These are phyloP conservation scores for Neofusicoccum ribis DNA, from an alignment of 2,329 filamentous ascomycete species.

Conservation along the genomic window DNA sequence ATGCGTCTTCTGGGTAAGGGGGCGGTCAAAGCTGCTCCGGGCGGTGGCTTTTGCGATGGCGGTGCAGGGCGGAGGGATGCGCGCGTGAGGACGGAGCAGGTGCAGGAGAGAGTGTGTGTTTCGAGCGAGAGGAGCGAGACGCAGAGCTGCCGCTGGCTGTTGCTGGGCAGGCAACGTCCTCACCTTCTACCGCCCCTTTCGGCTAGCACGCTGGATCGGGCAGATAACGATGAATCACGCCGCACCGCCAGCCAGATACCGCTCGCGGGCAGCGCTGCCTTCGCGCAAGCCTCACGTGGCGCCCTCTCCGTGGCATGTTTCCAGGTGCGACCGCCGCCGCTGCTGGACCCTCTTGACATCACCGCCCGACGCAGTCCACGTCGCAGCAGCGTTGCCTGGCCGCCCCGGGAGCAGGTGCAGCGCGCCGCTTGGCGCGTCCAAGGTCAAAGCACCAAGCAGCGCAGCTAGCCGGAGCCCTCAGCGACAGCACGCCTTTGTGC, in stretches of 20 bases:
- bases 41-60: constrained; percentile 17
- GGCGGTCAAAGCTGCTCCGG: constrained; percentile 20
- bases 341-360: constrained; percentile 10
- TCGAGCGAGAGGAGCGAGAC: constrained; percentile 17
- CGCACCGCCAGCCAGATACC: constrained; percentile 1
- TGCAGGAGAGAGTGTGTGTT: constrained; percentile 16
- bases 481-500: constrained; percentile 11
- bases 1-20: constrained; percentile 17
- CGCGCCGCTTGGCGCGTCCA: constrained; percentile 2
- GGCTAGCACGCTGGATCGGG: constrained; percentile 12
- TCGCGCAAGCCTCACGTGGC: constrained; percentile 8
- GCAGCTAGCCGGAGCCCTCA: not conserved
- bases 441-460: no score
- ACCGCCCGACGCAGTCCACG: constrained; percentile 16
- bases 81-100: constrained; percentile 8
- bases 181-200: constrained; percentile 15
- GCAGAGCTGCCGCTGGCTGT: constrained; percentile 18
- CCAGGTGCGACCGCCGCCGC: constrained; percentile 1
- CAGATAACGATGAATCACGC: constrained; percentile 19
- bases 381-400: constrained; percentile 14
- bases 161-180: constrained; percentile 17
- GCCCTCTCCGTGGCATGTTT: constrained; percentile 1
- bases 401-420: not conserved
- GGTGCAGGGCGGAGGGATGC: constrained; percentile 15
- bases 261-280: not conserved